Percentiles rank a stretch among this genome's conserved stretches.
Conservation (phyloP, 1,284 basidiomycete species). For the Amylostereum areolatum region DNA sequence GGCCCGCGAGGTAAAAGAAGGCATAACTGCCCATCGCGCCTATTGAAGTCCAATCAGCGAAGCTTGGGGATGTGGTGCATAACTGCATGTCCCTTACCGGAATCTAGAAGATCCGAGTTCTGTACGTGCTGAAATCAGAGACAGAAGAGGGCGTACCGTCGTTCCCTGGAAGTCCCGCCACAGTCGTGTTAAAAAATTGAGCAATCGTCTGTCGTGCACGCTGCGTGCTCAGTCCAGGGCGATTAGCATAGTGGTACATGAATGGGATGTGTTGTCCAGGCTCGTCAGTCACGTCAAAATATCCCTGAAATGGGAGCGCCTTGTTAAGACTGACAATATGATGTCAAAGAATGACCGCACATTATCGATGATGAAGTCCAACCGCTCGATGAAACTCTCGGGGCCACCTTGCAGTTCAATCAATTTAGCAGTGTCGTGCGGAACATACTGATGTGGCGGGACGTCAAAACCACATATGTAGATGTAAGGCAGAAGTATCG, state of each 20-base stretch:
- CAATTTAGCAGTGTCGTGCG: slow-evolving; percentile 56
- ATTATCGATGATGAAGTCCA: slow-evolving; percentile 52
- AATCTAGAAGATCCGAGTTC: background rate
- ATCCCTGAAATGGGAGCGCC: slow-evolving; percentile 24
- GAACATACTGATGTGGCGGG: slow-evolving; percentile 39
- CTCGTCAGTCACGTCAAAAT: slow-evolving; percentile 53
- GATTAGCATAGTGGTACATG: slow-evolving; percentile 61
- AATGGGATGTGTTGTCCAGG: slow-evolving; percentile 59
- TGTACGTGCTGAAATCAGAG: background rate
- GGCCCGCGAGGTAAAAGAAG: slow-evolving; percentile 51
- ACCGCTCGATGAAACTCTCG: slow-evolving; percentile 43
- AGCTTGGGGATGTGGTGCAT: slow-evolving; percentile 21
- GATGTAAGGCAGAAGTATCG: no score
- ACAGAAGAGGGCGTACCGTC: slow-evolving; percentile 35
- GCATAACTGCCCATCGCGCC: slow-evolving; percentile 68
- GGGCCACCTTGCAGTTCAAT: slow-evolving; percentile 54
- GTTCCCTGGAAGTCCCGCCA: slow-evolving; percentile 52
- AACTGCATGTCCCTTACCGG: slow-evolving; percentile 9
- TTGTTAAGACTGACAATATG: no score
- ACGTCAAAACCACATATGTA: background rate
- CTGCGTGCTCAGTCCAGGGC: slow-evolving; percentile 50
- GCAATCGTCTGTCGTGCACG: slow-evolving; percentile 49
- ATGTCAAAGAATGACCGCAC: slow-evolving; percentile 14
- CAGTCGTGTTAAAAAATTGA: slow-evolving; percentile 48
- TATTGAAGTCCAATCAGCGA: slow-evolving; percentile 6